Percentiles rank a stretch among this genome's conserved stretches.
These are phyloP conservation scores for Arthrobotrys iridis DNA, from an alignment of 2,329 filamentous ascomycete genomes.

Conservation along the genomic window DNA sequence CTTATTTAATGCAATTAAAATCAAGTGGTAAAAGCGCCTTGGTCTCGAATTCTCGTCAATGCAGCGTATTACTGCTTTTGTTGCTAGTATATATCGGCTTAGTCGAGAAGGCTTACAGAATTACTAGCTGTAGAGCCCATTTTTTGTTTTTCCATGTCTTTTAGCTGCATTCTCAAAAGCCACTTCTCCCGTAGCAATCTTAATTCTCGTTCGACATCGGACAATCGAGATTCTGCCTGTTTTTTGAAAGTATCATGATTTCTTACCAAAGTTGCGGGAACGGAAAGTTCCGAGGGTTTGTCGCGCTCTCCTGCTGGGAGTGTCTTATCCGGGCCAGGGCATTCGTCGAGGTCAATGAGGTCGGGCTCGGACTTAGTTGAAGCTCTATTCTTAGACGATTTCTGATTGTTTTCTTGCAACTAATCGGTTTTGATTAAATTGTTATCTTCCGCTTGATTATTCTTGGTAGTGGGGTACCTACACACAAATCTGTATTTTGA, in stretches of 20 bases:
- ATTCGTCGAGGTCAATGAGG: too few species aligned
- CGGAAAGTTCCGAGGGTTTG: neutral
- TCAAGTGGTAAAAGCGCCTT: too few species aligned
- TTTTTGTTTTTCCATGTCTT: neutral
- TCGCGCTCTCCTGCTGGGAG: too few species aligned
- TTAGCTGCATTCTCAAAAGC: neutral
- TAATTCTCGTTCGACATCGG: neutral
- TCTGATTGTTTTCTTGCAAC: neutral
- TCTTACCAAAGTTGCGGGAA: neutral
- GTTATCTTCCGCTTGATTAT: neutral
- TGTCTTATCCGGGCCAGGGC: too few species aligned
- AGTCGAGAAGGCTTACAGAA: neutral
- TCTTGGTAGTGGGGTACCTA: neutral
- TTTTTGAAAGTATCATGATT: neutral
- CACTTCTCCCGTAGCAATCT: neutral
- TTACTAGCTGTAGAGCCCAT: neutral
- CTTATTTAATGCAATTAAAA: too few species aligned
- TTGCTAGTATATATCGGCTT: too few species aligned
- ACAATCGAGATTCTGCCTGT: neutral
- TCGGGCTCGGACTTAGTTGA: too few species aligned
- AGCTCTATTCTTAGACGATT: too few species aligned
- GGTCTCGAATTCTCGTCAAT: too few species aligned
- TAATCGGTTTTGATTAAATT: neutral
- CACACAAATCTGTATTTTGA: neutral
- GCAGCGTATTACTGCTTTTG: too few species aligned